Evolutionary conservation across 2,329 filamentous ascomycete species (phyloP).

Genomic region (Akanthomyces muscarius): DNA sequence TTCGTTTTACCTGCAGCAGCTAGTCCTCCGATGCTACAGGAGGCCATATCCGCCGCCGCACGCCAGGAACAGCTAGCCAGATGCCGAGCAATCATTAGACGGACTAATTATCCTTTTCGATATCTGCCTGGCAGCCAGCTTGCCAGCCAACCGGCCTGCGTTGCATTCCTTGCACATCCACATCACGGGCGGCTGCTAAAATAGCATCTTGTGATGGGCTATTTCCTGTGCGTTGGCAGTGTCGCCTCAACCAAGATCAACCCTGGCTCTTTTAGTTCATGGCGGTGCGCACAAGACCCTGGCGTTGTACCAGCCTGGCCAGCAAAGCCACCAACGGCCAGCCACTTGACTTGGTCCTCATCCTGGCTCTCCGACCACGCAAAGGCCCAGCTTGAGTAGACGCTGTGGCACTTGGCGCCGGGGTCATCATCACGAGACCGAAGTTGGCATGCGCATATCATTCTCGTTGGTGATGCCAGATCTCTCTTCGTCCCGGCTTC

Average conservation of each 20-base stretch:
- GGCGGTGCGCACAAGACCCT: slow-evolving; percentile 7
- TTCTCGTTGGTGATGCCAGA: neutral
- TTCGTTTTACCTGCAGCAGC: neutral
- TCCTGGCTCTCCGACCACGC: neutral
- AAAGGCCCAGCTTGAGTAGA: neutral
- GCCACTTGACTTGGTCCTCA: slow-evolving; percentile 9
- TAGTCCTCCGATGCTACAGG: slow-evolving; percentile 14
- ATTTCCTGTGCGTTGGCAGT: slow-evolving; percentile 12
- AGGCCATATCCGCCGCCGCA: neutral
- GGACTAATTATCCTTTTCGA: slow-evolving; percentile 1
- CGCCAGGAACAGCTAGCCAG: slow-evolving; percentile 13
- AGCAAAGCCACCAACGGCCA: neutral
- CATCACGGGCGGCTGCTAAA: slow-evolving; percentile 9
- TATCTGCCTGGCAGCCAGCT: neutral
- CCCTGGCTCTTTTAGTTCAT: slow-evolving; percentile 8
- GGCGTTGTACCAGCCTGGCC: neutral
- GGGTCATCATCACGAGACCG: neutral
- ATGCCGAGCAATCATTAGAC: slow-evolving; percentile 14
- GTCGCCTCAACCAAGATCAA: slow-evolving; percentile 2
- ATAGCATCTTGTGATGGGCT: slow-evolving; percentile 1
- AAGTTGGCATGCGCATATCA: neutral
- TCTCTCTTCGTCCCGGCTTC: neutral
- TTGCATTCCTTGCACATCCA: slow-evolving; percentile 2
- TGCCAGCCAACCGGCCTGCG: neutral
- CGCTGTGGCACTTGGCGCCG: neutral